These are phyloP conservation scores for Triadica sebifera DNA, from an alignment of 345 rosid species.

Conservation along the genomic window DNA sequence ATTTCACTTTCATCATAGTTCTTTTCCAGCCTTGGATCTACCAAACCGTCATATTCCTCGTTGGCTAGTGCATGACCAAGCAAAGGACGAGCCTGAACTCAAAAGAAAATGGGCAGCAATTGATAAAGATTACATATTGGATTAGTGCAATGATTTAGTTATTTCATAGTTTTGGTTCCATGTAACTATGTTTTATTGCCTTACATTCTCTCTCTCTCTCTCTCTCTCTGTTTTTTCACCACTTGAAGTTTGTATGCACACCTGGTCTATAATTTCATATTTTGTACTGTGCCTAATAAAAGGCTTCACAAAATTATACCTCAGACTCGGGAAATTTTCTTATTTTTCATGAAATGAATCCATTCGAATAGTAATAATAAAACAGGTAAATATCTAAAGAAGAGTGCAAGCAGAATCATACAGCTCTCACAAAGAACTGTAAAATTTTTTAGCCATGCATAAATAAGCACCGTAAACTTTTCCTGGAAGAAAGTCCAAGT, in stretches of 20 bases:
- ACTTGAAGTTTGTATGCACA: neutral
- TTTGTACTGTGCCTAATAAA: neutral
- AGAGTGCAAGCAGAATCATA: neutral
- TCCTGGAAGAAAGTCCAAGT: neutral
- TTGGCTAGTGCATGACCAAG: constrained; percentile 66
- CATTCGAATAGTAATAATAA: neutral
- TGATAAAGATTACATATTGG: constrained; percentile 5
- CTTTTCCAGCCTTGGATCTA: constrained; percentile 70
- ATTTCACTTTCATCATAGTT: constrained; percentile 63
- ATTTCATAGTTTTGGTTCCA: constrained; percentile 8
- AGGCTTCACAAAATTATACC: neutral
- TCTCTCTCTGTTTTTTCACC: neutral
- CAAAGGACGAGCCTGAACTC: constrained; percentile 82
- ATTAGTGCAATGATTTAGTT: neutral
- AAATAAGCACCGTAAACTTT: neutral
- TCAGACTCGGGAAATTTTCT: neutral
- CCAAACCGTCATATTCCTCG: constrained; percentile 55
- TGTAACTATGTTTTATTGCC: neutral
- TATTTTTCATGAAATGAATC: neutral
- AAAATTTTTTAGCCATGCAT: neutral
- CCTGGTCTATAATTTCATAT: neutral
- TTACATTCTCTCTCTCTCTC: neutral
- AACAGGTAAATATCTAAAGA: neutral
- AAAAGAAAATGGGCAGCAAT: constrained; percentile 12
- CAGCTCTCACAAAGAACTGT: neutral